Conservation (phyloP, 2,329 filamentous ascomycete species). For the Teratosphaeria nubilosa region DNA sequence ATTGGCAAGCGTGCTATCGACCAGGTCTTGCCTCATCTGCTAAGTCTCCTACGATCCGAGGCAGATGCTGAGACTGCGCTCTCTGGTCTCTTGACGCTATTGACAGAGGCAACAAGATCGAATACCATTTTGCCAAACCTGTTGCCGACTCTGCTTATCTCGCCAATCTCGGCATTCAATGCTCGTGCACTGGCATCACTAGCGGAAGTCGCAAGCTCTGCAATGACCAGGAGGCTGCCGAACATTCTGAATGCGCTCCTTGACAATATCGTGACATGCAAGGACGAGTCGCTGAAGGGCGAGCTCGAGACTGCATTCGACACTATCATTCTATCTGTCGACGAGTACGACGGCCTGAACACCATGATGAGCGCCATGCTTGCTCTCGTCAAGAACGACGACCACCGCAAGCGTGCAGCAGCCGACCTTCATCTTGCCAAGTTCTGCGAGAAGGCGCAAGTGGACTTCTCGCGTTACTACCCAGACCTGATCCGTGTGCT, state of each 20-base stretch:
- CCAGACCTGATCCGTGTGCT: constrained; percentile 87
- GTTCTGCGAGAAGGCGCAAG: constrained; percentile 70
- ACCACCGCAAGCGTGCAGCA: constrained; percentile 70
- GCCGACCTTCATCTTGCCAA: constrained; percentile 71
- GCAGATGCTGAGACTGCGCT: constrained; percentile 85
- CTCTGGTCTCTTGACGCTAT: constrained; percentile 80
- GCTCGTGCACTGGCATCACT: constrained; percentile 87
- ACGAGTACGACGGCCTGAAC: constrained; percentile 92
- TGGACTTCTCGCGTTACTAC: constrained; percentile 93
- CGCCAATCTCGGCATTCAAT: constrained; percentile 89
- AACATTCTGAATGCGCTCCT: constrained; percentile 87
- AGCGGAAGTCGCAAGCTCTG: constrained; percentile 77
- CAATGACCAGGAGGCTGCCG: constrained; percentile 83
- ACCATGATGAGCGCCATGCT: constrained; percentile 92
- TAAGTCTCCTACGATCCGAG: constrained; percentile 78
- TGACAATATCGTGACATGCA: constrained; percentile 75
- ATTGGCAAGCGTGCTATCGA: constrained; percentile 91
- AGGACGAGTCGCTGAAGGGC: constrained; percentile 60
- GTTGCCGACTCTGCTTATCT: constrained; percentile 80
- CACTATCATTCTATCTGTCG: constrained; percentile 80
- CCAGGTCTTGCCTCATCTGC: constrained; percentile 84
- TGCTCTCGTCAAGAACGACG: constrained; percentile 79
- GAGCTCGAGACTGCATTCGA: constrained; percentile 79
- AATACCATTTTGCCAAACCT: constrained; percentile 96
- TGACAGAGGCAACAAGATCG: constrained; percentile 85